These are phyloP conservation scores for Irpex rosettiformis DNA, from an alignment of 1,284 basidiomycete genomes.

Conservation along the genomic window DNA sequence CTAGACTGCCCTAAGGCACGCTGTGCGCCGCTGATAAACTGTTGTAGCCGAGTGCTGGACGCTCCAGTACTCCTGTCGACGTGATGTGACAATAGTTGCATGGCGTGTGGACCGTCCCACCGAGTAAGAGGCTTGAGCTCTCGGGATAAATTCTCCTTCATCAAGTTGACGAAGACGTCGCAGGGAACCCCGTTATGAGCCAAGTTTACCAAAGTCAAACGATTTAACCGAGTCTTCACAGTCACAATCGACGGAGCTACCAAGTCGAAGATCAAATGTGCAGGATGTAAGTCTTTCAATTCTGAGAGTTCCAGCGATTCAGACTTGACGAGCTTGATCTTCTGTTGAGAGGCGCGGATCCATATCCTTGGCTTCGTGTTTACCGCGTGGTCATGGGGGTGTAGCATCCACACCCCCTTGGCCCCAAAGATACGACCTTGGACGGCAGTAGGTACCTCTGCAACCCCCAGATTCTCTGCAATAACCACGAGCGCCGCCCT, in stretches of 20 bases:
- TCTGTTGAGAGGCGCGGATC: slow-evolving; percentile 65
- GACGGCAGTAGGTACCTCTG: slow-evolving; percentile 51
- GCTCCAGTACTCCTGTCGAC: slow-evolving; percentile 48
- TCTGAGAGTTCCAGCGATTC: background rate
- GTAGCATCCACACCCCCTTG: slow-evolving; percentile 68
- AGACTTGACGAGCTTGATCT: slow-evolving; percentile 42
- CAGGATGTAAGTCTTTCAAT: slow-evolving; percentile 22
- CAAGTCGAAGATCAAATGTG: slow-evolving; percentile 49
- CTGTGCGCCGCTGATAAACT: slow-evolving; percentile 41
- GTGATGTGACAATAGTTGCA: slow-evolving; percentile 45
- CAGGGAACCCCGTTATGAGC: slow-evolving; percentile 52
- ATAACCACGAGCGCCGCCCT: slow-evolving; percentile 48
- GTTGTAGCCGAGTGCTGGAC: slow-evolving; percentile 38
- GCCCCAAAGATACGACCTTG: slow-evolving; percentile 66
- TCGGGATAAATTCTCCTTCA: slow-evolving; percentile 46
- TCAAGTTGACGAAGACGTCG: slow-evolving; percentile 41
- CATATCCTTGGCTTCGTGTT: slow-evolving; percentile 50
- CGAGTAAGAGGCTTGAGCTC: slow-evolving; percentile 47
- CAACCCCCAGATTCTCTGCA: slow-evolving; percentile 36
- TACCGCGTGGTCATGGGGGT: slow-evolving; percentile 34
- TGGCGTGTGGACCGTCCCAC: slow-evolving; percentile 46
- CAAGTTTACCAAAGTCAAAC: slow-evolving; percentile 61
- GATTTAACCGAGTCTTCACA: slow-evolving; percentile 40
- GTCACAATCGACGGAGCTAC: slow-evolving; percentile 36
- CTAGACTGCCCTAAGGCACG: slow-evolving; percentile 52